These are phyloP conservation scores for Posidonia australis DNA, from an alignment of 106 monocot genomes.

Conservation along the genomic window DNA sequence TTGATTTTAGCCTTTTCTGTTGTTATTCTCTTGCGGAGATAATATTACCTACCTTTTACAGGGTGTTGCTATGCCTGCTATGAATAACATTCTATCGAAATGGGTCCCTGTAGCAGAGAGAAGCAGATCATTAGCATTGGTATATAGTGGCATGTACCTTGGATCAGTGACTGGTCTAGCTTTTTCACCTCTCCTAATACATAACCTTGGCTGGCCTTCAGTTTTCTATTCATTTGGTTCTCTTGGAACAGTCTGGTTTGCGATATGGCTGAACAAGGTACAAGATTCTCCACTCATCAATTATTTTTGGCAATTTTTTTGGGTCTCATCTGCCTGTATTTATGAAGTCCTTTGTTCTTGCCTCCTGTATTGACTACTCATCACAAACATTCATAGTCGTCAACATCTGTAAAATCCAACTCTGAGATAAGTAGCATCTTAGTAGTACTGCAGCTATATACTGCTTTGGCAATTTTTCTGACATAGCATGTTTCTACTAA, in stretches of 20 bases:
- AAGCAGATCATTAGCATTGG: slow-evolving; percentile 77
- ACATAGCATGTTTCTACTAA: background rate
- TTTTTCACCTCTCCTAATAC: slow-evolving; percentile 76
- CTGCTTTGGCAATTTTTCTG: background rate
- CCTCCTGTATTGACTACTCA: too few species aligned
- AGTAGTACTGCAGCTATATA: background rate
- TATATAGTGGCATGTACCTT: slow-evolving; percentile 93
- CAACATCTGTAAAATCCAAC: slow-evolving; percentile 8
- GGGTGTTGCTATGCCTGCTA: slow-evolving; percentile 99
- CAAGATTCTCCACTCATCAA: background rate
- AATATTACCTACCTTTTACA: slow-evolving; percentile 7
- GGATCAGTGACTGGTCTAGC: slow-evolving; percentile 86
- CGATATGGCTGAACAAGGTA: slow-evolving; percentile 66
- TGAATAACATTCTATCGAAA: slow-evolving; percentile 90
- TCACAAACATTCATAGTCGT: background rate
- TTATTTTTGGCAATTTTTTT: background rate
- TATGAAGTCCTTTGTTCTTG: background rate
- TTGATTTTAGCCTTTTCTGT: background rate
- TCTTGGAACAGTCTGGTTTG: slow-evolving; percentile 74
- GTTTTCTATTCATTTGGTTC: slow-evolving; percentile 87
- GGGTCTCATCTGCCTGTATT: background rate
- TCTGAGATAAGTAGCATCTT: background rate
- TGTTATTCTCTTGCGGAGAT: background rate
- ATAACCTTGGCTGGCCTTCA: slow-evolving; percentile 78
- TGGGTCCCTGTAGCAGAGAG: slow-evolving; percentile 86